phyloP scores from a whole-genome alignment of 192 early-diverging fungal genomes.

The Coemansia sp. region DNA sequence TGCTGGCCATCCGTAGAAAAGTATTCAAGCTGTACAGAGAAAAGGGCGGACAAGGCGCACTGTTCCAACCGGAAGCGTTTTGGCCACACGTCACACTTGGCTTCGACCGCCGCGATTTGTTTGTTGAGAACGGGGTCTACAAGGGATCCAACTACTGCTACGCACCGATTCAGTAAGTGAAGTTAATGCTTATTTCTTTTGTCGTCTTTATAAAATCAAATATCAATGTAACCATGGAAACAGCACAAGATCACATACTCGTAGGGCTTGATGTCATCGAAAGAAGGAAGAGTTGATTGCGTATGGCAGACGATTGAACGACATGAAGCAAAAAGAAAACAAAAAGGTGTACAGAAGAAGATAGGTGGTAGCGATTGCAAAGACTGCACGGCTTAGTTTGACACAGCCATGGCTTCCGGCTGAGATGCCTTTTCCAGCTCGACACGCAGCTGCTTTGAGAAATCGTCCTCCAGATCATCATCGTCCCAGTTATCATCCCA shows the following conservation, averaged over 20 bases:
- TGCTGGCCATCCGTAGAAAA: slow-evolving; percentile 55
- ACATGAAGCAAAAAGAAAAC: background rate
- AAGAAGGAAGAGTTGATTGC: background rate
- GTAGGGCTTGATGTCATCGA: too few relatives aligned
- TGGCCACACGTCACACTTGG: slow-evolving; percentile 73
- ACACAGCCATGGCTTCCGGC: slow-evolving; percentile 35
- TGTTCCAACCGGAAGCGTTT: slow-evolving; percentile 65
- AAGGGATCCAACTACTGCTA: slow-evolving; percentile 71
- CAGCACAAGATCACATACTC: background rate
- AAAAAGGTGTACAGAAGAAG: slow-evolving; percentile 12
- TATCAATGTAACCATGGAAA: background rate
- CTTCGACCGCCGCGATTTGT: slow-evolving; percentile 63
- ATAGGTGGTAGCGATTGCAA: background rate
- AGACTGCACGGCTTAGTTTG: slow-evolving; percentile 22
- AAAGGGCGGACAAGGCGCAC: slow-evolving; percentile 66
- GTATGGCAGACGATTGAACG: background rate
- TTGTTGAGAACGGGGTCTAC: slow-evolving; percentile 65
- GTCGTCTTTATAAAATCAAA: background rate
- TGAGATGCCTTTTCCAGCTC: slow-evolving; percentile 42
- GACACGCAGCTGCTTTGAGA: slow-evolving; percentile 77
- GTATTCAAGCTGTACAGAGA: slow-evolving; percentile 59
- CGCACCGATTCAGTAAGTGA: slow-evolving; percentile 37
- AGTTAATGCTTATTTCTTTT: background rate
- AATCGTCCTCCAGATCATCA: slow-evolving; percentile 87
- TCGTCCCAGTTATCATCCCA: slow-evolving; percentile 94